Conservation (phyloP, 106 monocot species). For the Alisma plantagoaquatica region DNA sequence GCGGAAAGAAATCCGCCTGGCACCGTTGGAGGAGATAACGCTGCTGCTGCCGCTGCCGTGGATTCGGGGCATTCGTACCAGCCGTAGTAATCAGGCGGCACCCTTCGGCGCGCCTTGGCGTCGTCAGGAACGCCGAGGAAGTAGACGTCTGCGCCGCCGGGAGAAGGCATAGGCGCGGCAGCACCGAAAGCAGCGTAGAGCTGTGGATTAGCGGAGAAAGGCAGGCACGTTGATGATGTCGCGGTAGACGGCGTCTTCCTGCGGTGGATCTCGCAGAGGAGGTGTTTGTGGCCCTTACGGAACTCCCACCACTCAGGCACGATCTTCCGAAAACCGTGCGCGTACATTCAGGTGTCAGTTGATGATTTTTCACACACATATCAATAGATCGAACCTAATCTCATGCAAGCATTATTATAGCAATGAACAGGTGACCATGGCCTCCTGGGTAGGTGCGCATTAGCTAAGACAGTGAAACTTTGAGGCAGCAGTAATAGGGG, state of each 20-base stretch:
- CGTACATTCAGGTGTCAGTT: too few species aligned
- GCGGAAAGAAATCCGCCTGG: background rate
- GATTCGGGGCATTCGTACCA: background rate
- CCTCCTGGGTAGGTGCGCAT: conserved; percentile 68
- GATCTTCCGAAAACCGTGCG: conserved; percentile 50
- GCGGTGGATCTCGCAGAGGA: too few species aligned
- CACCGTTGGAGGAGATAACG: background rate
- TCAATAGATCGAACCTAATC: too few species aligned
- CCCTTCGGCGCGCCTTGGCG: conserved; percentile 6
- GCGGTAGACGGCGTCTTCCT: too few species aligned
- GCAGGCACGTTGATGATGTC: conserved; percentile 41
- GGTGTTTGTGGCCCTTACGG: too few species aligned
- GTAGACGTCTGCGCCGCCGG: conserved; percentile 3
- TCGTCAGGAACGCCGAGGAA: conserved; percentile 6
- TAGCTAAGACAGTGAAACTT: conserved; percentile 81
- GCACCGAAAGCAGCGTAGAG: conserved; percentile 29
- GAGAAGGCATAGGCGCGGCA: background rate
- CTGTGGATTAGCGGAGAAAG: conserved; percentile 39
- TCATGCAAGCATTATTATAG: too few species aligned
- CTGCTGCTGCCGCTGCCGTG: too few species aligned
- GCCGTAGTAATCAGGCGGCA: conserved; percentile 9
- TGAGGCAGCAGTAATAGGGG: conserved; percentile 79
- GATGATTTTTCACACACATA: too few species aligned
- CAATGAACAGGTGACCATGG: too few species aligned
- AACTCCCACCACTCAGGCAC: conserved; percentile 63